Evolutionary conservation across 495 filamentous ascomycete genomes (phyloP).

Genomic region (Pyronema domesticum): DNA sequence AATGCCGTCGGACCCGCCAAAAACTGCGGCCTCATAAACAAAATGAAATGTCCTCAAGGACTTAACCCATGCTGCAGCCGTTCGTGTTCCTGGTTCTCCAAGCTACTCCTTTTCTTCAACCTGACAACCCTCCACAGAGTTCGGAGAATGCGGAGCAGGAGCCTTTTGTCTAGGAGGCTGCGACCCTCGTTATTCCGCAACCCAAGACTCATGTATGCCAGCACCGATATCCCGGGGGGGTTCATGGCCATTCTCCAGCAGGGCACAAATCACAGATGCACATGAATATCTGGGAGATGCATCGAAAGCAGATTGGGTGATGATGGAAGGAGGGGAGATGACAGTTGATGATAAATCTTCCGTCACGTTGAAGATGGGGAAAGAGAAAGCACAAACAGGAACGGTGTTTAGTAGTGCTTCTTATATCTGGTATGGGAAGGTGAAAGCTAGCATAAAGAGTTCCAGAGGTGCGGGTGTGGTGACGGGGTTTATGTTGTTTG

Average conservation of each 20-base stretch:
- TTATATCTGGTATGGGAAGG: slow-evolving; percentile 95
- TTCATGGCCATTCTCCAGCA: no score
- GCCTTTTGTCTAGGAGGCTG: slow-evolving; percentile 94
- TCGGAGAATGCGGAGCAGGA: slow-evolving; percentile 75
- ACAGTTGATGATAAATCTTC: slow-evolving; percentile 33
- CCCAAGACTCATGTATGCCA: slow-evolving; percentile 71
- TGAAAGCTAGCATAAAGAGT: slow-evolving; percentile 72
- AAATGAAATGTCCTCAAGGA: no score
- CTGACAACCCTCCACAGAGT: slow-evolving; percentile 44
- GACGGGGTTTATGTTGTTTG: slow-evolving; percentile 84
- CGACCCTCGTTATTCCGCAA: slow-evolving; percentile 65
- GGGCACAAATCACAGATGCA: slow-evolving; percentile 50
- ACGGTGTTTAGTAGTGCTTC: slow-evolving; percentile 75
- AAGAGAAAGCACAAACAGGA: slow-evolving; percentile 43
- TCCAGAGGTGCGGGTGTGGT: slow-evolving; percentile 75
- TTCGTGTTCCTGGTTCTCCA: no score
- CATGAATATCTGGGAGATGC: slow-evolving; percentile 73
- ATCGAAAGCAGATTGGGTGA: slow-evolving; percentile 65
- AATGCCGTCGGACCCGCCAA: no score
- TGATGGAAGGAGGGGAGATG: slow-evolving; percentile 49
- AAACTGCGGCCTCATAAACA: no score
- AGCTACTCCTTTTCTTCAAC: no score
- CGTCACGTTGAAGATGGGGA: slow-evolving; percentile 72
- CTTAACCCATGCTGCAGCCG: no score
- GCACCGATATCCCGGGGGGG: no score